A percentile compares a stretch with the other conserved stretches of the same genome.
These are phyloP conservation scores for Picea mariana DNA, from an alignment of 83 land plant genomes.

Conservation along the genomic window DNA sequence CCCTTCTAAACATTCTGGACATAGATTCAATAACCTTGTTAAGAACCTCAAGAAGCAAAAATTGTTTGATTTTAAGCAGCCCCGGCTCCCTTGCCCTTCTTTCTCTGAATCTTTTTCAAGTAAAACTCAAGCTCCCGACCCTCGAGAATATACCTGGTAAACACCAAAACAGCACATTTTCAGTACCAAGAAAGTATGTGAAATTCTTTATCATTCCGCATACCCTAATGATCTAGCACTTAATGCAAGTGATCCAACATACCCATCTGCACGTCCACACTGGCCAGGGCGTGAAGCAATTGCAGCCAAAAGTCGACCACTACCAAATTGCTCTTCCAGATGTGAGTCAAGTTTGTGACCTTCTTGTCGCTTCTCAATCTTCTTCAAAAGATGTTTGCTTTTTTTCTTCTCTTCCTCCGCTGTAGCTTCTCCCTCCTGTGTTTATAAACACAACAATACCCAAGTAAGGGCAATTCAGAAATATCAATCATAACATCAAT, in stretches of 20 bases:
- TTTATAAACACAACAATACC: background rate
- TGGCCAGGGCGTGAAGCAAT: constrained; percentile 65
- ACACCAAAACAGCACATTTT: background rate
- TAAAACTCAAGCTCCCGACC: constrained; percentile 54
- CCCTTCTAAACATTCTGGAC: too few species aligned
- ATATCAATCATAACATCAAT: too few species aligned
- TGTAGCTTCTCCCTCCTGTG: constrained; percentile 25
- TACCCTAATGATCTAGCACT: background rate
- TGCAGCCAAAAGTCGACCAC: constrained; percentile 41
- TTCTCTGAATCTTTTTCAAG: constrained; percentile 51
- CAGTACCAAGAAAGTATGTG: background rate
- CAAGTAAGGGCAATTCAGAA: too few species aligned
- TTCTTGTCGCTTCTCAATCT: constrained; percentile 57
- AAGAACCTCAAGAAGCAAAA: background rate
- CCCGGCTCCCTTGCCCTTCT: constrained; percentile 49
- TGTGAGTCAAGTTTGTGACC: constrained; percentile 69
- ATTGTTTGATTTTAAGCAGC: constrained; percentile 23
- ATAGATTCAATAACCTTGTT: too few species aligned
- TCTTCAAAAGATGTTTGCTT: constrained; percentile 53
- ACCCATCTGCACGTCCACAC: constrained; percentile 61
- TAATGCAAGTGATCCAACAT: background rate
- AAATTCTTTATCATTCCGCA: background rate
- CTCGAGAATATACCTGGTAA: constrained; percentile 38
- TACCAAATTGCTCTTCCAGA: constrained; percentile 58
- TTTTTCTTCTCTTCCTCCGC: constrained; percentile 56